Conservation (phyloP, 768 basidiomycete genomes). For the Boletus sp. region DNA sequence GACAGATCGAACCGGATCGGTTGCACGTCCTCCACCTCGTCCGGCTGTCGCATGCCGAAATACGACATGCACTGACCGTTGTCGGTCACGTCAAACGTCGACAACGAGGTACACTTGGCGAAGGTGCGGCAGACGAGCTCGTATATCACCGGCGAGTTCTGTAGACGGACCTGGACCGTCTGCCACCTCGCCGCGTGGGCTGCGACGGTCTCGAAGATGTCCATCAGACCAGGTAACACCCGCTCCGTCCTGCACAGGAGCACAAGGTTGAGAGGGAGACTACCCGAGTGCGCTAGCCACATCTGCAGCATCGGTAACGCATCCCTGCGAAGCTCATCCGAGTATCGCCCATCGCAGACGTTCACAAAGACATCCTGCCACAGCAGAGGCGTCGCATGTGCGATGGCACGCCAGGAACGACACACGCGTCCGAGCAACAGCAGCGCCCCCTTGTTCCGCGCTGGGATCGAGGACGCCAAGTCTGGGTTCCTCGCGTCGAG, state of each 20-base stretch:
- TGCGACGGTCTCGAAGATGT: slow-evolving; percentile 17
- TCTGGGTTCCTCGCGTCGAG: not conserved
- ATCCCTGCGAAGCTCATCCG: slow-evolving; percentile 17
- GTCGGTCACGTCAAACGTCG: slow-evolving; percentile 19
- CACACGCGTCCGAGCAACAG: slow-evolving; percentile 31
- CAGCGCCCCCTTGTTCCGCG: slow-evolving; percentile 15
- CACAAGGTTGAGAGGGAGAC: slow-evolving; percentile 18
- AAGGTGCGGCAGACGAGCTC: slow-evolving; percentile 9
- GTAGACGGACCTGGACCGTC: slow-evolving; percentile 19
- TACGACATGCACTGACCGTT: slow-evolving; percentile 12
- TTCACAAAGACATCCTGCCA: slow-evolving; percentile 24
- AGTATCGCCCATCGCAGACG: slow-evolving; percentile 21
- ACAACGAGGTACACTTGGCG: slow-evolving; percentile 12
- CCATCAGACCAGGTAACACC: slow-evolving; percentile 18
- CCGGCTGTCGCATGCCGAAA: not conserved
- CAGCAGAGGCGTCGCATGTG: slow-evolving; percentile 24
- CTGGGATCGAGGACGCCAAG: not conserved
- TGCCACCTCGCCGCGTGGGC: slow-evolving; percentile 17
- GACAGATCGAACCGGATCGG: slow-evolving; percentile 15
- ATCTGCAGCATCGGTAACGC: slow-evolving; percentile 16
- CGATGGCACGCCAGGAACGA: slow-evolving; percentile 25
- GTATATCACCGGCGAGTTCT: slow-evolving; percentile 18
- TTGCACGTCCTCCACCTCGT: not conserved
- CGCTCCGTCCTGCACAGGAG: slow-evolving; percentile 20
- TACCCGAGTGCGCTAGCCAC: slow-evolving; percentile 23